Evolutionary conservation across 495 filamentous ascomycete species (phyloP).

Genomic region (Talaromyces trachyspermus): DNA sequence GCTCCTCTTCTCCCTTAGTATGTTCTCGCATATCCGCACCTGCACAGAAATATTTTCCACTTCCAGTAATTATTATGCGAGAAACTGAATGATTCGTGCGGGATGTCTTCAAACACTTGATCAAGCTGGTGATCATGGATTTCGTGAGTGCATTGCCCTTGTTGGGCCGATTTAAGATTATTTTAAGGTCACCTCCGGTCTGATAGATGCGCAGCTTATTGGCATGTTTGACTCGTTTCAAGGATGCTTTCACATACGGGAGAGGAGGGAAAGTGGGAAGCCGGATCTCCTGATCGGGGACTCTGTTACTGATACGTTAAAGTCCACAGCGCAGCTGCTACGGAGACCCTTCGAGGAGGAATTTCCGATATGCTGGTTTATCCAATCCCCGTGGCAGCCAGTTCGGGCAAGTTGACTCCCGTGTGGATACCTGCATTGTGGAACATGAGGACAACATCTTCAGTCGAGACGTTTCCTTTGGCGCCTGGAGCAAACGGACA

Average conservation of each 20-base stretch:
- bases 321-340: neutral
- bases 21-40: conserved; percentile 28
- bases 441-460: conserved; percentile 37
- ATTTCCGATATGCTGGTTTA: conserved; percentile 22
- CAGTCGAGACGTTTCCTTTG: conserved; percentile 37
- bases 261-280: neutral
- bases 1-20: conserved; percentile 10
- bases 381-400: conserved; percentile 33
- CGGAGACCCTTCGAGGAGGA: neutral
- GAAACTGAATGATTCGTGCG: conserved; percentile 17
- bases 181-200: conserved; percentile 22
- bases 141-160: conserved; percentile 30
- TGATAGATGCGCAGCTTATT: conserved; percentile 13
- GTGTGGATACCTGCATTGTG: conserved; percentile 31
- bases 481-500: conserved; percentile 42
- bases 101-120: conserved; percentile 12
- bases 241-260: neutral
- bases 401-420: conserved; percentile 25
- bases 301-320: no score
- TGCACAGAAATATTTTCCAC: conserved; percentile 35
- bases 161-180: conserved; percentile 22
- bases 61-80: conserved; percentile 25
- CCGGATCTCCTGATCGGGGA: conserved; percentile 15
- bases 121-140: conserved; percentile 22
- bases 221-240: neutral